Base-by-base conservation (phyloP, 2,329 filamentous ascomycete species). In the Colletotrichum eleusines region DNA sequence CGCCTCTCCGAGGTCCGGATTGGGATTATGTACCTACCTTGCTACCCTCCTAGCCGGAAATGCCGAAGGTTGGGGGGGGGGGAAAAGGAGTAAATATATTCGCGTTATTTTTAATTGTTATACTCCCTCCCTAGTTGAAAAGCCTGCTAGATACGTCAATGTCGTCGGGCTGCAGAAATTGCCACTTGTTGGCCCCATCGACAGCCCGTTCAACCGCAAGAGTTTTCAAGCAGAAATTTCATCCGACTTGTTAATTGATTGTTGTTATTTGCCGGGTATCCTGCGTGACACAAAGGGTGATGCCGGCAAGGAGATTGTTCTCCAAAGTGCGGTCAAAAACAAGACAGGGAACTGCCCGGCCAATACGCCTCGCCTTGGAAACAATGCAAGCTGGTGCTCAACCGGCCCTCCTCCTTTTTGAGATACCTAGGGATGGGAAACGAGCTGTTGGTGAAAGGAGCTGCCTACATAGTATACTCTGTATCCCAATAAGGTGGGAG, bases 161-260 rank as follows among this genome's bases (percentile, higher is more conserved):
- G 51, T 58, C 44, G 59, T 55, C 14, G 20, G 5, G n/a, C 53
- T 63, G 51, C 68, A 59, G 57, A 44, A 11, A 53, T 60, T 63
- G 64, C 64, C 69, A 71, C 64, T 63, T 33, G 33, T 65, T 35
- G 7, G 35, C 33, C 53, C 51, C 33, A 48, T 54, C 26, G 48
- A n/a, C 18, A 69, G 38, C 61, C 61, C 61, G 35, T 23, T 46
- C 40, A 16, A n/a, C 20, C 48, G 58, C 60, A 46, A 55, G 38
- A 59, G 16, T 63, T 63, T 63, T 71, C 53, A 14, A 6, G 44
- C 63, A 67, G 33, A 71, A 46, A 62, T 71, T 62, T 62, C 31
- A n/a, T 26, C 12, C 7, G n/a, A 26, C 33, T 33, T 40, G 12
- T 40, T 46, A n/a, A 20, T 38, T 40, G 8, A 63, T 57, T 46